Evolutionary conservation across 345 rosid genomes (phyloP).

Genomic region (Rhodomyrtus tomentosa): DNA sequence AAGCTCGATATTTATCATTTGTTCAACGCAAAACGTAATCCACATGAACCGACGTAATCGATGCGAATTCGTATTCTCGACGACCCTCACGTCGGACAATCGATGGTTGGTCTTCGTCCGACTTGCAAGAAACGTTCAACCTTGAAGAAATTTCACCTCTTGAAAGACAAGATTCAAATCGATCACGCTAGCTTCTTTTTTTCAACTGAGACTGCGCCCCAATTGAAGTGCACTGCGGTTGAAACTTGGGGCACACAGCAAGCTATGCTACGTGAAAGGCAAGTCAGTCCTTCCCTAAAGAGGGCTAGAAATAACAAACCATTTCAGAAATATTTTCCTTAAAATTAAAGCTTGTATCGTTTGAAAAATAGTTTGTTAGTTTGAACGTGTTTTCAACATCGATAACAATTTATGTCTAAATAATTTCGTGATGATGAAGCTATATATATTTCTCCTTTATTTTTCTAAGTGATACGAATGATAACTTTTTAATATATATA

Average conservation of each 20-base stretch:
- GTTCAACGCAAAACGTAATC: background rate
- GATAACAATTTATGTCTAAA: no score
- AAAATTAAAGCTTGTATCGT: no score
- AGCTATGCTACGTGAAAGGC: background rate
- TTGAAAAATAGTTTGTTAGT: no score
- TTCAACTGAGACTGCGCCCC: background rate
- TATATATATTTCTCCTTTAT: no score
- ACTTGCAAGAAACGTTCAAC: background rate
- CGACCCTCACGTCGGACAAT: background rate
- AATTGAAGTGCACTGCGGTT: background rate
- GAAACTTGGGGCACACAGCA: background rate
- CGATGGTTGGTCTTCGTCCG: background rate
- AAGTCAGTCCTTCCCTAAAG: background rate
- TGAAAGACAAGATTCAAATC: background rate
- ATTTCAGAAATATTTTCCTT: no score
- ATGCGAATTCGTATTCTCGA: background rate
- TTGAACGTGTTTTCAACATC: no score
- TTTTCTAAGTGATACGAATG: no score
- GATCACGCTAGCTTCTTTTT: background rate
- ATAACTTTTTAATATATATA: no score
- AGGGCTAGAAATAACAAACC: no score
- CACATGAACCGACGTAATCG: background rate
- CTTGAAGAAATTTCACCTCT: background rate
- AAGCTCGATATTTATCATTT: background rate
- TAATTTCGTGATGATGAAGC: no score